A percentile compares a stretch with the other conserved stretches of the same genome.
Evolutionary conservation across 805 yeast genomes (phyloP).

Genomic region (Candida pini): DNA sequence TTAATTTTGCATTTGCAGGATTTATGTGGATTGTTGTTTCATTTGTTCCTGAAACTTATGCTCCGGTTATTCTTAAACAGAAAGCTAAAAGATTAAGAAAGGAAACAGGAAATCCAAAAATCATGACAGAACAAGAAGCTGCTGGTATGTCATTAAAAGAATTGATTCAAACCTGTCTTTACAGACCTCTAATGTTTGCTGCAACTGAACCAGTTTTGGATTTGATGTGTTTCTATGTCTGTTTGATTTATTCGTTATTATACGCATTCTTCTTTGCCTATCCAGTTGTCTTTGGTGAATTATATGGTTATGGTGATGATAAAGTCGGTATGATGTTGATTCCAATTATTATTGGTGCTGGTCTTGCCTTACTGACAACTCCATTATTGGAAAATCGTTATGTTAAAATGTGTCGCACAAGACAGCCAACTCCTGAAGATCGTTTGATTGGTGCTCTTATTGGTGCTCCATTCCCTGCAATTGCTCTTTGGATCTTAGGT

Average conservation of each 20-base stretch:
- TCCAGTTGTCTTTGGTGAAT: conserved; percentile 78
- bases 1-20: conserved; percentile 89
- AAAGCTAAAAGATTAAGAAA: conserved; percentile 65
- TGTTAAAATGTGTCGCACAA: conserved; percentile 40
- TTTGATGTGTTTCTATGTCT: conserved; percentile 78
- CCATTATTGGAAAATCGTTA: conserved; percentile 66
- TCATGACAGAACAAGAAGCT: conserved; percentile 92
- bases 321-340: conserved; percentile 81
- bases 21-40: conserved; percentile 64
- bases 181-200: conserved; percentile 75
- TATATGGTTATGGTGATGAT: conserved; percentile 75
- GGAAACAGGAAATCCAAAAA: conserved; percentile 75
- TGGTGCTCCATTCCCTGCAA: conserved; percentile 78
- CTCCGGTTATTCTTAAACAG: conserved; percentile 68
- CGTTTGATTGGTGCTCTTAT: conserved; percentile 76
- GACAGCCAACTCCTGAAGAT: conserved; percentile 74
- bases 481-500: conserved; percentile 73
- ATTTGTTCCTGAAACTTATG: conserved; percentile 83
- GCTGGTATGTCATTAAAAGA: conserved; percentile 65
- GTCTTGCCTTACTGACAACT: conserved; percentile 66
- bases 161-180: conserved; percentile 63
- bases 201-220: conserved; percentile 81
- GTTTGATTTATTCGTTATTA: conserved; percentile 81
- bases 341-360: conserved; percentile 86
- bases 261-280: conserved; percentile 95